These are phyloP conservation scores for Botrytis fabae DNA, from an alignment of 2,329 filamentous ascomycete species.

Conservation along the genomic window DNA sequence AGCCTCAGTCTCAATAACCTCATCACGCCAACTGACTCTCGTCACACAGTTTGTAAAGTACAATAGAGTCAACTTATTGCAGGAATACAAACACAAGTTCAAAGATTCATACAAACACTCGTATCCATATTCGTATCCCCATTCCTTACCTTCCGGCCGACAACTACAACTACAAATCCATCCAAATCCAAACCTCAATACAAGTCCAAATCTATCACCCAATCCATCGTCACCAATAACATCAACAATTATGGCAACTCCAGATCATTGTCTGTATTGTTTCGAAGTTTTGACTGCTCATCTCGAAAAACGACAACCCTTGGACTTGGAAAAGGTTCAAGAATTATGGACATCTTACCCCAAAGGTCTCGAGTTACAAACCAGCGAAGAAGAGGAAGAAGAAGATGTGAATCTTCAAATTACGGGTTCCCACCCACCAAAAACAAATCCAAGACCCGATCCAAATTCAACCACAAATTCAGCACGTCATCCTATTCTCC, in stretches of 20 bases:
- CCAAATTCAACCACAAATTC: constrained; percentile 1
- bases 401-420: background rate
- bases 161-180: background rate
- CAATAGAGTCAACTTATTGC: background rate
- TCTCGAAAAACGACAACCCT: constrained; percentile 67
- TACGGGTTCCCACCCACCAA: background rate
- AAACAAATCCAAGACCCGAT: constrained; percentile 5
- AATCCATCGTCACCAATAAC: background rate
- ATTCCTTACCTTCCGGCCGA: background rate
- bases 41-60: background rate
- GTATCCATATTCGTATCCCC: background rate
- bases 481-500: constrained; percentile 28
- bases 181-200: background rate
- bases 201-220: background rate
- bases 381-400: constrained; percentile 43
- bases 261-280: constrained; percentile 86
- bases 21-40: background rate
- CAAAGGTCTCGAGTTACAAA: constrained; percentile 42
- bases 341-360: constrained; percentile 54
- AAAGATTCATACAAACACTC: background rate
- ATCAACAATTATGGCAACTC: constrained; percentile 67
- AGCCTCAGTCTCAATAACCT: background rate
- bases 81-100: background rate
- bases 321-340: constrained; percentile 69
- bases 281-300: constrained; percentile 82